phyloP scores from a whole-genome alignment of 495 filamentous ascomycete species.

The Pseudevernia furfuracea region DNA sequence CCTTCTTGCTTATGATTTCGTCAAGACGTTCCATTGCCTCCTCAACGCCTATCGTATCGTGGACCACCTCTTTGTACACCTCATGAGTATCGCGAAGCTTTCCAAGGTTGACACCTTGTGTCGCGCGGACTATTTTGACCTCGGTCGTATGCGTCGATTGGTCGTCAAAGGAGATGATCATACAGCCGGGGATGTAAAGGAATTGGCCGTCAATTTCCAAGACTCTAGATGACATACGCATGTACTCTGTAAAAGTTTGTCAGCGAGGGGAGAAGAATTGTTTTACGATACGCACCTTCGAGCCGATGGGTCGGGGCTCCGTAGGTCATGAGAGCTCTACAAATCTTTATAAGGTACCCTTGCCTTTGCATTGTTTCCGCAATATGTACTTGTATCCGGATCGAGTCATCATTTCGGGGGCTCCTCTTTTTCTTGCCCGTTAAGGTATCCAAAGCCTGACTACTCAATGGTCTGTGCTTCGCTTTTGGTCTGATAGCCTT shows the following conservation, averaged over 20 bases:
- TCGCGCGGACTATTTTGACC: slow-evolving; percentile 73
- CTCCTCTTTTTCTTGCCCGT: slow-evolving; percentile 30
- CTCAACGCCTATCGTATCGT: slow-evolving; percentile 77
- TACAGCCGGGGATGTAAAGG: slow-evolving; percentile 85
- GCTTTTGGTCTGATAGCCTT: slow-evolving; percentile 26
- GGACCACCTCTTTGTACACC: slow-evolving; percentile 89
- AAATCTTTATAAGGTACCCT: slow-evolving; percentile 75
- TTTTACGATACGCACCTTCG: slow-evolving; percentile 38
- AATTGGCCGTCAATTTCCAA: slow-evolving; percentile 89
- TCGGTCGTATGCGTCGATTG: slow-evolving; percentile 82
- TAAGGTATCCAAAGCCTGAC: slow-evolving; percentile 43
- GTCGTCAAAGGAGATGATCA: slow-evolving; percentile 95
- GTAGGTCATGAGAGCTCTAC: slow-evolving; percentile 77
- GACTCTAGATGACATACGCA: slow-evolving; percentile 83
- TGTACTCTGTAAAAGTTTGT: slow-evolving; percentile 51
- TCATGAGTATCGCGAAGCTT: slow-evolving; percentile 77
- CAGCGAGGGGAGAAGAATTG: slow-evolving; percentile 8
- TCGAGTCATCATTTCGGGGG: slow-evolving; percentile 50
- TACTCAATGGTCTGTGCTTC: slow-evolving; percentile 32
- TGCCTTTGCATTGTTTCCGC: slow-evolving; percentile 78
- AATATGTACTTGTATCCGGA: slow-evolving; percentile 80
- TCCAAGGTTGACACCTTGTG: slow-evolving; percentile 75
- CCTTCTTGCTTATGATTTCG: slow-evolving; percentile 52
- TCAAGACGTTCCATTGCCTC: slow-evolving; percentile 69
- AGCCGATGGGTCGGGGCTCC: slow-evolving; percentile 72